Conservation (phyloP, 345 rosid species). For the Linum usitatissimum region DNA sequence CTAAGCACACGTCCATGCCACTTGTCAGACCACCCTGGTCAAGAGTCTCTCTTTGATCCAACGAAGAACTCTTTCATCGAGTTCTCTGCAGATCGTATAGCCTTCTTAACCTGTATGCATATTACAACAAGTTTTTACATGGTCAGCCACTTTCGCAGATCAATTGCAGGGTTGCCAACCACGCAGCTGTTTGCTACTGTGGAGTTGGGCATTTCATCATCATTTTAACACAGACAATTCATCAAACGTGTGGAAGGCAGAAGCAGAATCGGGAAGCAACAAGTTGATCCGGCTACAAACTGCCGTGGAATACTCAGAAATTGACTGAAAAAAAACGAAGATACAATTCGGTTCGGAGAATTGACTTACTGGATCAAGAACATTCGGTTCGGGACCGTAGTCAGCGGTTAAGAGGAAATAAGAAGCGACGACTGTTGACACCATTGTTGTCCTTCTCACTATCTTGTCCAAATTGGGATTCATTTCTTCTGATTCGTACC, state of each 20-base stretch:
- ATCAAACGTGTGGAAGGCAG: background rate
- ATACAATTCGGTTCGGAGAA: background rate
- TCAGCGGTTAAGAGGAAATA: constrained; percentile 86
- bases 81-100: constrained; percentile 44
- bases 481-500: constrained; percentile 18
- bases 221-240: background rate
- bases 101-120: constrained; percentile 64
- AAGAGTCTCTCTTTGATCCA: constrained; percentile 34
- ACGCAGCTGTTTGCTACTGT: background rate
- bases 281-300: background rate
- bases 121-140: background rate
- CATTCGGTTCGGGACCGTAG: constrained; percentile 82
- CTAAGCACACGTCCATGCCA: too few species aligned
- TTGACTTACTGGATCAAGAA: constrained; percentile 59
- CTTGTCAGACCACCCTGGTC: too few species aligned
- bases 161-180: background rate
- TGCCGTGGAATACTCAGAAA: background rate
- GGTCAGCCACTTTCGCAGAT: background rate
- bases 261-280: background rate
- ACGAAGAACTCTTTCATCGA: constrained; percentile 46
- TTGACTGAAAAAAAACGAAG: background rate
- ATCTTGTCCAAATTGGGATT: constrained; percentile 58
- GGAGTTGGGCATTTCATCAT: background rate
- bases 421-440: constrained; percentile 65
- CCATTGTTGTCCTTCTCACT: constrained; percentile 73